Evolutionary conservation across 768 basidiomycete genomes (phyloP).

Genomic region (Roridomyces roridus): DNA sequence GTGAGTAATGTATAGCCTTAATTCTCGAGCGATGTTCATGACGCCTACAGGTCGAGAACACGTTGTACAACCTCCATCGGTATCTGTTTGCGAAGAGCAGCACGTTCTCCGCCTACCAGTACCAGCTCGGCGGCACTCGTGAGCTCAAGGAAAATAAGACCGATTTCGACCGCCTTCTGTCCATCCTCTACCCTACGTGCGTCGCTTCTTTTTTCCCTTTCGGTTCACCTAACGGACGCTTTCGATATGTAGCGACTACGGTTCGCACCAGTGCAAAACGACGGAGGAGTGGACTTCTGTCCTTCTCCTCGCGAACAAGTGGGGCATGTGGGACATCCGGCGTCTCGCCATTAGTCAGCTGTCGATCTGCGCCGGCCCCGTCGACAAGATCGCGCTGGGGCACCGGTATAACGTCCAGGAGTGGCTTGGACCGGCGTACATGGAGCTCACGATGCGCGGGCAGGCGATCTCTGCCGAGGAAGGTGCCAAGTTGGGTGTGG

Average conservation of each 20-base stretch:
- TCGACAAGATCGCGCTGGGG: conserved; percentile 41
- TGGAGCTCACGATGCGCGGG: conserved; percentile 36
- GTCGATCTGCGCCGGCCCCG: conserved; percentile 28
- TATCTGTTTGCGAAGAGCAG: conserved; percentile 32
- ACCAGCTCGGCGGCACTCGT: neutral
- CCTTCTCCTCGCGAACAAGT: conserved; percentile 36
- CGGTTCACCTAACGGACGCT: too few relatives aligned
- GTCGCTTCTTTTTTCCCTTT: too few relatives aligned
- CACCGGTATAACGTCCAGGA: conserved; percentile 32
- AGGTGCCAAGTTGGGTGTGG: conserved; percentile 36
- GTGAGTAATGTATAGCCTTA: conserved; percentile 18
- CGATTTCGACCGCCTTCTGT: conserved; percentile 34
- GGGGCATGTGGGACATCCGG: conserved; percentile 36
- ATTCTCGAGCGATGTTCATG: neutral
- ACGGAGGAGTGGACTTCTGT: conserved; percentile 45
- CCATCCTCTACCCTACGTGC: too few relatives aligned
- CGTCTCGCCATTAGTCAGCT: conserved; percentile 40
- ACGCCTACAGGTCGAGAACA: conserved; percentile 32
- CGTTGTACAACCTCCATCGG: conserved; percentile 34
- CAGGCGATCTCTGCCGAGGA: conserved; percentile 34
- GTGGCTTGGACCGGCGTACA: conserved; percentile 46
- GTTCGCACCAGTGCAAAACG: conserved; percentile 35
- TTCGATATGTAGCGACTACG: conserved; percentile 20
- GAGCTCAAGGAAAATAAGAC: conserved; percentile 44
- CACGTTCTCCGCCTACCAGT: too few relatives aligned